Conservation (phyloP, 139 green algal genomes). For the Micromonas commoda region DNA sequence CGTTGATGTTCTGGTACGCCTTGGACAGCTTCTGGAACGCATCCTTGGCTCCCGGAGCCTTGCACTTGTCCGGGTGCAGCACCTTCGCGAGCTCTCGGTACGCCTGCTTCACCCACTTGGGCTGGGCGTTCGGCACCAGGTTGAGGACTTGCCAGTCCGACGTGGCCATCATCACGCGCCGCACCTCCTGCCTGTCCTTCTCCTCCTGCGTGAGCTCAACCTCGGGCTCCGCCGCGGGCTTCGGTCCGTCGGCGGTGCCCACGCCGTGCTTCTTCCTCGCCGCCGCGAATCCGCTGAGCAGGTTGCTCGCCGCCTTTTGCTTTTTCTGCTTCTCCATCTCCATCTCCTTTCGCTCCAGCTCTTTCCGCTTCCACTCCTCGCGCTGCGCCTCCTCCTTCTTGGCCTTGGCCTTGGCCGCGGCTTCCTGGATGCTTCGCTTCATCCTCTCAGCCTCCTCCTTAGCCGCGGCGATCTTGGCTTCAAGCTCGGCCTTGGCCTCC, state of each 20-base stretch:
- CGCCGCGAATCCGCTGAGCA: slow-evolving; percentile 5
- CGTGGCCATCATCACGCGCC: slow-evolving; percentile 9
- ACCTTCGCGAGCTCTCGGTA: slow-evolving; percentile 17
- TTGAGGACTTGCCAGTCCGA: slow-evolving; percentile 18
- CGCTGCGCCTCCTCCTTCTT: not conserved
- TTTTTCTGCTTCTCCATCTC: not conserved
- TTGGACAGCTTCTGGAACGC: slow-evolving; percentile 25
- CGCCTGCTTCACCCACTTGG: slow-evolving; percentile 7
- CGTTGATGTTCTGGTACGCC: slow-evolving; percentile 9
- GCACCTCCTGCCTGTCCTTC: not conserved
- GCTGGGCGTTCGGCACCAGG: not conserved
- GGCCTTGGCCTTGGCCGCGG: not conserved
- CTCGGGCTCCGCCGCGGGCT: not conserved
- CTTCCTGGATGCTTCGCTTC: not conserved
- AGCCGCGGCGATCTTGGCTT: not conserved
- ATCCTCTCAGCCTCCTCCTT: not conserved
- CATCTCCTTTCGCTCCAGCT: slow-evolving; percentile 6
- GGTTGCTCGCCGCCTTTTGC: slow-evolving; percentile 7
- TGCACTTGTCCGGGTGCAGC: slow-evolving; percentile 25
- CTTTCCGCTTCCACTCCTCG: not conserved
- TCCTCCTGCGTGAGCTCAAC: not conserved
- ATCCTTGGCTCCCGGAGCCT: slow-evolving; percentile 3
- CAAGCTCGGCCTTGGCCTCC: not conserved
- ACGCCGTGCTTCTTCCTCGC: not conserved
- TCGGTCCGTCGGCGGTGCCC: not conserved